These are phyloP conservation scores for Ustilago curta DNA, from an alignment of 1,284 basidiomycete genomes.

Conservation along the genomic window DNA sequence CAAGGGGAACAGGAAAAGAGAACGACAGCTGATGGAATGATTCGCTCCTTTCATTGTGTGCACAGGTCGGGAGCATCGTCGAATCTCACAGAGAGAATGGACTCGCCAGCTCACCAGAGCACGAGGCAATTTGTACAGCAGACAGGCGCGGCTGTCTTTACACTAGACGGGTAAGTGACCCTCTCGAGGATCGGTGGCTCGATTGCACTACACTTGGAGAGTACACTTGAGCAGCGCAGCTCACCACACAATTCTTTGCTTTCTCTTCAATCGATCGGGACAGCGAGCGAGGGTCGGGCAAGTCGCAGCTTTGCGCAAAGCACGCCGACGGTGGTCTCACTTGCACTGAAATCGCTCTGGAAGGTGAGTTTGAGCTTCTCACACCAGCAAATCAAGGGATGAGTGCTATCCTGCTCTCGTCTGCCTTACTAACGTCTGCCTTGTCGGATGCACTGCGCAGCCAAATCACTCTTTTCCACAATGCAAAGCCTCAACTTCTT, in stretches of 20 bases:
- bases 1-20: too few species aligned
- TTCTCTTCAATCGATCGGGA: not conserved
- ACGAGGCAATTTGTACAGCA: slow-evolving; percentile 42
- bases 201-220: too few species aligned
- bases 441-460: slow-evolving; percentile 13
- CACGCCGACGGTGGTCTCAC: slow-evolving; percentile 36
- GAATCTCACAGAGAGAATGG: slow-evolving; percentile 46
- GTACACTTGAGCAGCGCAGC: not conserved
- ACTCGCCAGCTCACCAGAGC: slow-evolving; percentile 40
- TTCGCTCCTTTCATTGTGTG: not conserved
- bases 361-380: slow-evolving; percentile 35
- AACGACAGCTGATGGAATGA: too few species aligned
- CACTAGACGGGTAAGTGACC: slow-evolving; percentile 44
- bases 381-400: not conserved
- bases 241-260: not conserved
- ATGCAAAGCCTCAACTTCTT: slow-evolving; percentile 61
- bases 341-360: slow-evolving; percentile 52
- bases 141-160: slow-evolving; percentile 35
- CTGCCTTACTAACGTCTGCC: not conserved
- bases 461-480: slow-evolving; percentile 52
- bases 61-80: slow-evolving; percentile 46
- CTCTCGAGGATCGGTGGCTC: not conserved
- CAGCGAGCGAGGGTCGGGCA: slow-evolving; percentile 46
- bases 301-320: slow-evolving; percentile 45
- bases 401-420: not conserved